These are phyloP conservation scores for Pleurotus pulmonarius DNA, from an alignment of 768 basidiomycete species.

Conservation along the genomic window DNA sequence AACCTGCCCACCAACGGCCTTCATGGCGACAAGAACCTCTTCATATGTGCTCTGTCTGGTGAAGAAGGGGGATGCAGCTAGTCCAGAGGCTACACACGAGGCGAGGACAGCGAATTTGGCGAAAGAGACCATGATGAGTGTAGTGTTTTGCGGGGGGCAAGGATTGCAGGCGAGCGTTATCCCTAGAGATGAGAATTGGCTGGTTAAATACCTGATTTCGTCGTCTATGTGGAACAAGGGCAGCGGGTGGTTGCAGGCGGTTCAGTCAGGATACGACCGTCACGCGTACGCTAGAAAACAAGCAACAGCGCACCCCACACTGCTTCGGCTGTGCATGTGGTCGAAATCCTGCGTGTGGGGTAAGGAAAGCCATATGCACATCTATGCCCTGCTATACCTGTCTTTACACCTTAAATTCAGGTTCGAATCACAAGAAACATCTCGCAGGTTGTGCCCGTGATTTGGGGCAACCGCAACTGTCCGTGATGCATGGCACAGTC, in stretches of 20 bases:
- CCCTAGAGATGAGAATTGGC: no score
- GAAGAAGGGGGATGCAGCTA: constrained; percentile 1
- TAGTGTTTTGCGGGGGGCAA: background rate
- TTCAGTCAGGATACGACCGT: no score
- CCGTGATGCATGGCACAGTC: no score
- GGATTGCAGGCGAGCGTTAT: background rate
- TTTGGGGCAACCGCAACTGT: background rate
- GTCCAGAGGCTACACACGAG: background rate
- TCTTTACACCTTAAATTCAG: background rate
- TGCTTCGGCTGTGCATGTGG: background rate
- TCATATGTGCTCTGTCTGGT: background rate
- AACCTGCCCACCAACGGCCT: background rate
- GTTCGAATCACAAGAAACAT: background rate
- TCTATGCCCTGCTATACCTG: no score
- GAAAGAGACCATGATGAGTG: background rate
- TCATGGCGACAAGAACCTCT: background rate
- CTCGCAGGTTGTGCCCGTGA: background rate
- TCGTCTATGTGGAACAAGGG: background rate
- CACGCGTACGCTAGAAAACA: background rate
- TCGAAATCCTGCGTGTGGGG: background rate
- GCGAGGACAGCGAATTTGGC: background rate
- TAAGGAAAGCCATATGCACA: background rate
- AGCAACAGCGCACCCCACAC: background rate
- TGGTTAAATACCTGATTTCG: background rate
- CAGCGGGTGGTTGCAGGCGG: background rate